Evolutionary conservation across 768 basidiomycete genomes (phyloP).

Genomic region (Hebeloma cylindrosporum): DNA sequence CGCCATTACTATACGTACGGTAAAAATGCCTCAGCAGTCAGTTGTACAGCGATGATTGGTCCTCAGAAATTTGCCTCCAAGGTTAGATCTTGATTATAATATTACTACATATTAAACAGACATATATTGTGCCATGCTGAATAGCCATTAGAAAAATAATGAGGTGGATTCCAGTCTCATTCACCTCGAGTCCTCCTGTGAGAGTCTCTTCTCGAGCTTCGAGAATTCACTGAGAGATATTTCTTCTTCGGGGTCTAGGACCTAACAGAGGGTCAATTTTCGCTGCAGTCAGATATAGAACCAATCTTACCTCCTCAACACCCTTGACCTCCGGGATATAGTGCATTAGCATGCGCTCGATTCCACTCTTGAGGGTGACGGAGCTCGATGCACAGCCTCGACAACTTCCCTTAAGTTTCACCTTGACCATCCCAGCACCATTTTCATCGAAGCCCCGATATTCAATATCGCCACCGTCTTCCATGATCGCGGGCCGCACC

Average conservation of each 20-base stretch:
- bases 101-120: conserved; percentile 34
- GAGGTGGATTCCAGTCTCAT: conserved; percentile 8
- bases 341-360: conserved; percentile 99
- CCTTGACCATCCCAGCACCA: conserved; percentile 72
- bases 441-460: conserved; percentile 88
- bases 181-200: conserved; percentile 46
- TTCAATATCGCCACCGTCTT: conserved; percentile 98
- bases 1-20: no score
- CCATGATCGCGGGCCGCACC: conserved; percentile 96
- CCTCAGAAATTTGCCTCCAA: no score
- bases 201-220: conserved; percentile 77
- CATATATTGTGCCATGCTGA: conserved; percentile 82
- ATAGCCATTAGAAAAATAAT: not conserved
- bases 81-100: no score
- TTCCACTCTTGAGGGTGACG: conserved; percentile 94
- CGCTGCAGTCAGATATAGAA: conserved; percentile 6
- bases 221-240: conserved; percentile 86
- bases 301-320: conserved; percentile 71
- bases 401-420: conserved; percentile 97
- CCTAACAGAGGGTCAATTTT: no score
- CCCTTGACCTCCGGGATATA: conserved; percentile 96
- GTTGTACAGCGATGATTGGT: no score
- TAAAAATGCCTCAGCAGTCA: no score
- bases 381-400: conserved; percentile 92
- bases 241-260: conserved; percentile 86